These are phyloP conservation scores for Starmerella vaccinii DNA, from an alignment of 805 yeast genomes.

Conservation along the genomic window DNA sequence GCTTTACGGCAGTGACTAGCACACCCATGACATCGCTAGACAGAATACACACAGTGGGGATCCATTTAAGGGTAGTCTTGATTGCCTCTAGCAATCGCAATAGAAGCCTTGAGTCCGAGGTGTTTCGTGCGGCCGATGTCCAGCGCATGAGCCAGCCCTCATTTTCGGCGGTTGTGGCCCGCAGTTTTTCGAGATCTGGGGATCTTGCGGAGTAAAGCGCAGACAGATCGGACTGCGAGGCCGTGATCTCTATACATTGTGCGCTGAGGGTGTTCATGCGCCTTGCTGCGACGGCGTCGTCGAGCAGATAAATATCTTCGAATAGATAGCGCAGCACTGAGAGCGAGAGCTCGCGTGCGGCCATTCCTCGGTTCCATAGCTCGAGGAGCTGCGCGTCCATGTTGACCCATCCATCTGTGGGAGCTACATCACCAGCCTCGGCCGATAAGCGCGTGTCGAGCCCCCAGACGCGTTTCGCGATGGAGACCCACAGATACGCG, in stretches of 20 bases:
- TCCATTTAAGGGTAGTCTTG: conserved; percentile 88
- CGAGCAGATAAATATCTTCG: conserved; percentile 85
- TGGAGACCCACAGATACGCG: conserved; percentile 81
- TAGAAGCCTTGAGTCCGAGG: conserved; percentile 22
- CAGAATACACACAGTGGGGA: conserved; percentile 63
- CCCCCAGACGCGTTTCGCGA: conserved; percentile 91
- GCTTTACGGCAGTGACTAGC: conserved; percentile 38
- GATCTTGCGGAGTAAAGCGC: conserved; percentile 56
- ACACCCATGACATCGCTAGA: conserved; percentile 55
- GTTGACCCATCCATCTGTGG: conserved; percentile 58
- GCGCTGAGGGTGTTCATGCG: conserved; percentile 70
- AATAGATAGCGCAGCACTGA: conserved; percentile 75
- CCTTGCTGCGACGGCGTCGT: conserved; percentile 80
- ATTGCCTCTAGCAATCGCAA: conserved; percentile 61
- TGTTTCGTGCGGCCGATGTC: conserved; percentile 34
- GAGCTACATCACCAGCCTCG: conserved; percentile 26
- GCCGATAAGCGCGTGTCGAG: conserved; percentile 27
- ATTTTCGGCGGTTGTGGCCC: conserved; percentile 38
- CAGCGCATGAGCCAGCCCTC: conserved; percentile 86
- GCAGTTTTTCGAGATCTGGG: conserved; percentile 46
- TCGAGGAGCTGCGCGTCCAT: conserved; percentile 73
- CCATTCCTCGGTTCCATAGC: conserved; percentile 55
- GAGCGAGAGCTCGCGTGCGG: conserved; percentile 48
- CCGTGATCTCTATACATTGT: conserved; percentile 70
- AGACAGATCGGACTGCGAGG: conserved; percentile 57